These are phyloP conservation scores for Melaleuca alternifolia DNA, from an alignment of 345 rosid species.

Conservation along the genomic window DNA sequence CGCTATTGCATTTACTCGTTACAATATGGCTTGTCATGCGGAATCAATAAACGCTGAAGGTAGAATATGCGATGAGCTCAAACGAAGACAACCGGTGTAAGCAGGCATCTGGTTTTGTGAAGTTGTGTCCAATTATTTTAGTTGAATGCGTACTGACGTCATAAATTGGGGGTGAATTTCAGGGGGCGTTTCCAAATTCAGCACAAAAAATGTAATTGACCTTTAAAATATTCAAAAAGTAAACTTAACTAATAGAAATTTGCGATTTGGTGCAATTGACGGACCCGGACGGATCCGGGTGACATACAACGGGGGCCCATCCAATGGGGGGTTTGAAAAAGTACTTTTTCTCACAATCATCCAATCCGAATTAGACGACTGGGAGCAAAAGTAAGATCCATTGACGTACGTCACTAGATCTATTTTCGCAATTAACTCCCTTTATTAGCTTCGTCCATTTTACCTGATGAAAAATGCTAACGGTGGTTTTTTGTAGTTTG, in stretches of 20 bases:
- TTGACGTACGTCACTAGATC: no score
- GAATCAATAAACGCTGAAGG: background rate
- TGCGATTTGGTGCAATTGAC: background rate
- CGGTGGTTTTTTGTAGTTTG: background rate
- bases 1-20: background rate
- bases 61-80: background rate
- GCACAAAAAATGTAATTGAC: background rate
- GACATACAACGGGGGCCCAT: no score
- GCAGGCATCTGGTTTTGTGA: background rate
- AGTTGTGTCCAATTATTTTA: background rate
- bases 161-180: no score
- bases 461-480: fast-evolving
- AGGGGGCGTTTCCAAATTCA: background rate
- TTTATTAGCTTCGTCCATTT: background rate
- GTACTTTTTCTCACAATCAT: no score
- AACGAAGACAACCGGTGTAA: background rate
- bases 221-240: background rate
- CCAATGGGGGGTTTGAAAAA: no score
- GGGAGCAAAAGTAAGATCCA: no score
- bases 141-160: background rate
- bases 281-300: no score
- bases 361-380: no score
- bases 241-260: no score
- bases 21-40: background rate
- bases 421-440: no score